Percentiles rank a stretch among this genome's conserved stretches.
phyloP scores from a whole-genome alignment of 306 rosid species.

The Lablab purpureus region DNA sequence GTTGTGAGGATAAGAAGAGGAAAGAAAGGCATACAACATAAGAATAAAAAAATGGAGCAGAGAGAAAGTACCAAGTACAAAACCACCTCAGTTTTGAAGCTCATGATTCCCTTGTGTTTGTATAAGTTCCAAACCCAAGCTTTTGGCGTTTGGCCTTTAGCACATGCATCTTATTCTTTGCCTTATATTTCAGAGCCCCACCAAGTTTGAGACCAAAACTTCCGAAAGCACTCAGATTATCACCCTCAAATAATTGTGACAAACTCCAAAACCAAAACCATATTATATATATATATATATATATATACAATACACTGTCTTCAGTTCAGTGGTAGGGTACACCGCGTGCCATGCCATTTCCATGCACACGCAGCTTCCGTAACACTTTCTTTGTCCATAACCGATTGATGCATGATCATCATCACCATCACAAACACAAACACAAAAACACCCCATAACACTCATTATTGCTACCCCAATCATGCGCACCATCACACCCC shows the following conservation, averaged over 20 bases:
- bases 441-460: slow-evolving; percentile 28
- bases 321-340: slow-evolving; percentile 24
- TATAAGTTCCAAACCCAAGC: slow-evolving; percentile 54
- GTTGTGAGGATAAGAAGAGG: background rate
- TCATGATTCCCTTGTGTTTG: slow-evolving; percentile 50
- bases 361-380: slow-evolving; percentile 45
- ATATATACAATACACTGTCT: background rate
- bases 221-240: slow-evolving; percentile 18
- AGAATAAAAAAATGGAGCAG: background rate
- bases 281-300: background rate
- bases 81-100: background rate
- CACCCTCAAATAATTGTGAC: slow-evolving; percentile 41
- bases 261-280: slow-evolving; percentile 38
- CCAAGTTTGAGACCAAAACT: background rate
- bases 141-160: slow-evolving; percentile 53
- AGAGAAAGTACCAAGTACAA: background rate
- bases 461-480: slow-evolving; percentile 50
- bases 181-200: slow-evolving; percentile 46
- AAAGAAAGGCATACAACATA: background rate
- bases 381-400: slow-evolving; percentile 37
- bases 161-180: slow-evolving; percentile 46
- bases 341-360: slow-evolving; percentile 55
- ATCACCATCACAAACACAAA: background rate
- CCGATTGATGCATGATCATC: background rate
- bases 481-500: slow-evolving; percentile 48